Conservation (phyloP, 2,329 filamentous ascomycete genomes). For the Zymoseptoria tritici region DNA sequence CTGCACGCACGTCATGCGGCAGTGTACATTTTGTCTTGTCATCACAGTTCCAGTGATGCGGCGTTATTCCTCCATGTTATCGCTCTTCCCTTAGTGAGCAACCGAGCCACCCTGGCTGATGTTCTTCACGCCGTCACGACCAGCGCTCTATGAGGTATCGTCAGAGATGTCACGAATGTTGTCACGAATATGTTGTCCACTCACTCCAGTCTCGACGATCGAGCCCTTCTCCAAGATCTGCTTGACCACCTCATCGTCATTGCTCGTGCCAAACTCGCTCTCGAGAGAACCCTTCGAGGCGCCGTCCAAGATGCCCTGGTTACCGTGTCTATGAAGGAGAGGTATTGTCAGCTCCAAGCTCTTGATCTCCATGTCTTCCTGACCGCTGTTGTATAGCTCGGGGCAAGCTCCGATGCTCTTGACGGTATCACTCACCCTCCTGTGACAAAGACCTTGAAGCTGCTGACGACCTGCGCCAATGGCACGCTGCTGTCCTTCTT, state of each 20-base stretch:
- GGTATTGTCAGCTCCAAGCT: background rate
- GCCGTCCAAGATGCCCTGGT: conserved; percentile 68
- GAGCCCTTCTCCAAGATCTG: conserved; percentile 72
- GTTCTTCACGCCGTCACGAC: conserved; percentile 39
- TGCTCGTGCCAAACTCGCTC: conserved; percentile 76
- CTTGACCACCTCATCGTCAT: conserved; percentile 73
- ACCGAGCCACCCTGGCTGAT: conserved; percentile 31
- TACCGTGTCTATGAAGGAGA: conserved; percentile 60
- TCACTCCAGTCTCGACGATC: conserved; percentile 54
- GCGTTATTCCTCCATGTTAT: background rate
- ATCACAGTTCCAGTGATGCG: background rate
- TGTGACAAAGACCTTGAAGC: conserved; percentile 84
- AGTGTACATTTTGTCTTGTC: background rate
- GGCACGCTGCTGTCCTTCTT: conserved; percentile 69
- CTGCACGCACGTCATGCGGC: too few relatives aligned
- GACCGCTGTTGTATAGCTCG: background rate
- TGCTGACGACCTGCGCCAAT: conserved; percentile 74
- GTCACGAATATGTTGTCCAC: conserved; percentile 17
- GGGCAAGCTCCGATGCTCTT: background rate
- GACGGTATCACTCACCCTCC: conserved; percentile 60
- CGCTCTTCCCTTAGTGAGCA: conserved; percentile 17
- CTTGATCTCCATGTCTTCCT: background rate
- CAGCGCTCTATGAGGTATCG: conserved; percentile 27
- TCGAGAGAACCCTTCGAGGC: conserved; percentile 70
- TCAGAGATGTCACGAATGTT: background rate